Evolutionary conservation across 352 stramenopile species (phyloP).

Genomic region (Phytophthora tubulina): DNA sequence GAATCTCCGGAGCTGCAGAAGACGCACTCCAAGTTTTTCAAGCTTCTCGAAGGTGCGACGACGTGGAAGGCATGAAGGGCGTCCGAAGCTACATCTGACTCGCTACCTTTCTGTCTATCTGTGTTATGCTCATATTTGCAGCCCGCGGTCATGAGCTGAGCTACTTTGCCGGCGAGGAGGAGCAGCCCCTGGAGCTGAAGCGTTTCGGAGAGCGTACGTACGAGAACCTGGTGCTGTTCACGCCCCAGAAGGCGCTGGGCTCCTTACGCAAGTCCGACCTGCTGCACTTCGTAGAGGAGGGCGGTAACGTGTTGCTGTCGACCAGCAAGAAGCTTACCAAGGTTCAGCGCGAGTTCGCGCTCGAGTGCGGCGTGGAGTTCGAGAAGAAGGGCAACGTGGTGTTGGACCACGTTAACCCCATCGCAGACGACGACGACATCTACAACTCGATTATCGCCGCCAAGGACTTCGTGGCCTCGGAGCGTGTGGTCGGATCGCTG

Average conservation of each 20-base stretch:
- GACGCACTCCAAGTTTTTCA: conserved; percentile 83
- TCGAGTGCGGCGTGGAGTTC: conserved; percentile 90
- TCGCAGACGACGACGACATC: conserved; percentile 65
- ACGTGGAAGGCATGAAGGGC: background rate
- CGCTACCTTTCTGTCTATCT: conserved; percentile 3
- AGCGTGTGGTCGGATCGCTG: conserved; percentile 67
- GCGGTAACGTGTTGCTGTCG: conserved; percentile 86
- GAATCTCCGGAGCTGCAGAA: conserved; percentile 66
- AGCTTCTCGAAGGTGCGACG: conserved; percentile 62
- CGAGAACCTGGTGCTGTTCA: conserved; percentile 93
- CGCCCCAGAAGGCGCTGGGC: conserved; percentile 81
- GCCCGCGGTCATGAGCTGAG: conserved; percentile 72
- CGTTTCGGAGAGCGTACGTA: conserved; percentile 88
- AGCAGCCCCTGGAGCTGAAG: conserved; percentile 64
- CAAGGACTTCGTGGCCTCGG: conserved; percentile 74
- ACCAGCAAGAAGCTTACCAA: conserved; percentile 81
- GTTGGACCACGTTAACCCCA: conserved; percentile 87
- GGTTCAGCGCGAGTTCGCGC: conserved; percentile 85
- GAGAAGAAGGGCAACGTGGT: conserved; percentile 90
- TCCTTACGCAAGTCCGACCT: conserved; percentile 74
- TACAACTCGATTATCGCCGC: conserved; percentile 84
- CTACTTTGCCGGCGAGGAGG: conserved; percentile 65
- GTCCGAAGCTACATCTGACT: conserved; percentile 1
- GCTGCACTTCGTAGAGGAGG: conserved; percentile 88
- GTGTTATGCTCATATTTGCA: conserved; percentile 23